phyloP scores from a whole-genome alignment of 2,329 filamentous ascomycete species.

The Penicillium sp. region DNA sequence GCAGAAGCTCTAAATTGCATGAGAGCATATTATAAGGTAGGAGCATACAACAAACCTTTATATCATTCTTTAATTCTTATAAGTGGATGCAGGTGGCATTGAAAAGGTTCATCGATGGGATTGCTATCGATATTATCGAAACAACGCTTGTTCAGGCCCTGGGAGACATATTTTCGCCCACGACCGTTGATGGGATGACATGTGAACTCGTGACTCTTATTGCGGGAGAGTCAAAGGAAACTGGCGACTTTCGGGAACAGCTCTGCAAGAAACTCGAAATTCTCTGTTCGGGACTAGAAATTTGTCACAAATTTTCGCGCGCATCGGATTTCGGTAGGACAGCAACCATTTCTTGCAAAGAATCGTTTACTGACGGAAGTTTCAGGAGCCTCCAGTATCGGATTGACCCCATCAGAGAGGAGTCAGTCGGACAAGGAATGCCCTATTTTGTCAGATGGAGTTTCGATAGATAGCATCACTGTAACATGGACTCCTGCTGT shows the following conservation, averaged over 20 bases:
- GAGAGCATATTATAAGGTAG: background rate
- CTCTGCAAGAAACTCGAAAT: background rate
- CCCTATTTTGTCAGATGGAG: too few relatives aligned
- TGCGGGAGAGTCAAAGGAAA: background rate
- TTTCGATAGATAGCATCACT: too few relatives aligned
- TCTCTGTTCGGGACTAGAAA: background rate
- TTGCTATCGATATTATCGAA: constrained; percentile 2
- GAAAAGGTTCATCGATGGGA: background rate
- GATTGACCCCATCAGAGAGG: too few relatives aligned
- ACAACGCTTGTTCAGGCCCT: background rate
- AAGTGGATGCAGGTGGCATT: background rate
- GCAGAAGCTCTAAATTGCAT: constrained; percentile 8
- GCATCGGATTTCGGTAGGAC: too few relatives aligned
- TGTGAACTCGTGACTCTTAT: background rate
- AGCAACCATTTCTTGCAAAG: too few relatives aligned
- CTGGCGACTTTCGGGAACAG: background rate
- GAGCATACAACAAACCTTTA: background rate
- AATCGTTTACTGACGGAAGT: too few relatives aligned
- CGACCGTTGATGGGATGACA: background rate
- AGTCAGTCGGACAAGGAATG: too few relatives aligned
- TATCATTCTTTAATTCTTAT: background rate
- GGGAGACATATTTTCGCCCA: background rate
- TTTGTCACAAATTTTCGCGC: too few relatives aligned
- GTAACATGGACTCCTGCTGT: too few relatives aligned
- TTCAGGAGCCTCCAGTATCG: too few relatives aligned